Evolutionary conservation across 176 grass and related monocot species (phyloP).

Genomic region (Saccharum officinarum): DNA sequence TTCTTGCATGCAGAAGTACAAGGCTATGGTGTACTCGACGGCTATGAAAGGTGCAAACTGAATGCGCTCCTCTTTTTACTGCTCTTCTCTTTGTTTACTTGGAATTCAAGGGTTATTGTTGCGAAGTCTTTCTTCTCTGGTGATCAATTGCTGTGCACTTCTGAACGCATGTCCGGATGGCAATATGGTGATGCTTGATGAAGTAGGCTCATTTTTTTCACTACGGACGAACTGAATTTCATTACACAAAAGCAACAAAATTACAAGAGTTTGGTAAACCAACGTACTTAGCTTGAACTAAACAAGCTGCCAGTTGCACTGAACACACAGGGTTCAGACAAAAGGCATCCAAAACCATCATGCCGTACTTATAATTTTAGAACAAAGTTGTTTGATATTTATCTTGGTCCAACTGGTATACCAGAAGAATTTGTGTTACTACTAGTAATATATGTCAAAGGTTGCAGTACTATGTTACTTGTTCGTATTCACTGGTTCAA

Average conservation of each 20-base stretch:
- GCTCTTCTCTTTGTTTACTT: background rate
- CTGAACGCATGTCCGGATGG: background rate
- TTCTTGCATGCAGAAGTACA: constrained; percentile 50
- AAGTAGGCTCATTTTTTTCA: background rate
- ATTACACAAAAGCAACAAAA: background rate
- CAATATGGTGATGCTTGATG: background rate
- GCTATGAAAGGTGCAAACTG: constrained; percentile 50
- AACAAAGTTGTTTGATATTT: too few species aligned
- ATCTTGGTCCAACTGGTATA: too few species aligned
- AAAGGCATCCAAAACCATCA: background rate
- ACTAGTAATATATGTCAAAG: too few species aligned
- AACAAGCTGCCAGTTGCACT: background rate
- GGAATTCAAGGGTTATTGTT: background rate
- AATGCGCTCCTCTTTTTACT: background rate
- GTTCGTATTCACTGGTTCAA: too few species aligned
- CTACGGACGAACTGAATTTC: background rate
- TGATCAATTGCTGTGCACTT: background rate
- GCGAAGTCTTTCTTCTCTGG: background rate
- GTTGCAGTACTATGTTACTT: too few species aligned
- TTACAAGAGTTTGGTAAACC: background rate
- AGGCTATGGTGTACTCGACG: constrained; percentile 26
- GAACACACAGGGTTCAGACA: background rate
- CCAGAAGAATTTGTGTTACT: too few species aligned
- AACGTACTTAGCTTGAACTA: background rate
- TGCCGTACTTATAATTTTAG: too few species aligned